These are phyloP conservation scores for Aurinia saxatilis DNA, from an alignment of 345 rosid genomes.

Conservation along the genomic window DNA sequence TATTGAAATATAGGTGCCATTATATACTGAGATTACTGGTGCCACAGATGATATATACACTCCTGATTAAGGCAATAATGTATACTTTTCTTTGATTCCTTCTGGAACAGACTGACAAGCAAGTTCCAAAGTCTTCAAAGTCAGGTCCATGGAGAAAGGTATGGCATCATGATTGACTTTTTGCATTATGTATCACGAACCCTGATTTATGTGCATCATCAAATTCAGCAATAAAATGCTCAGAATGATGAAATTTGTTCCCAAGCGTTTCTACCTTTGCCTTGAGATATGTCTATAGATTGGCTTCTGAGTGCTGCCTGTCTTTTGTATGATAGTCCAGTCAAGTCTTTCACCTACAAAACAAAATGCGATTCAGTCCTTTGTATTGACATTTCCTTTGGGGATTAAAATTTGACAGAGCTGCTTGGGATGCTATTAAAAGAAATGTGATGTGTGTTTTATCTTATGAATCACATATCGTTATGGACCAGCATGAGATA, in stretches of 20 bases:
- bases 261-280: neutral
- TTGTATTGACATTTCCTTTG: neutral
- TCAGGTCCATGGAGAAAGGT: conserved; percentile 96
- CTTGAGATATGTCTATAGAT: neutral
- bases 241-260: neutral
- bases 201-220: neutral
- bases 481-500: neutral
- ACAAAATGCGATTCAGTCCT: neutral
- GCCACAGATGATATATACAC: conserved; percentile 2
- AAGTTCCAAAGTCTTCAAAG: conserved; percentile 51
- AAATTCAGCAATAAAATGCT: neutral
- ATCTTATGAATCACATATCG: neutral
- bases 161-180: neutral
- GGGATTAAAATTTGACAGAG: neutral
- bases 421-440: neutral
- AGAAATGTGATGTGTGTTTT: neutral
- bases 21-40: conserved; percentile 1
- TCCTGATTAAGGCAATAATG: conserved; percentile 8
- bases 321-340: neutral
- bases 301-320: neutral
- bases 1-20: neutral
- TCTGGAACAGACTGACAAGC: conserved; percentile 57
- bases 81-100: conserved; percentile 22
- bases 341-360: neutral
- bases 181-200: neutral